phyloP scores from a whole-genome alignment of 2,329 filamentous ascomycete species.

The Xylaria sp. region DNA sequence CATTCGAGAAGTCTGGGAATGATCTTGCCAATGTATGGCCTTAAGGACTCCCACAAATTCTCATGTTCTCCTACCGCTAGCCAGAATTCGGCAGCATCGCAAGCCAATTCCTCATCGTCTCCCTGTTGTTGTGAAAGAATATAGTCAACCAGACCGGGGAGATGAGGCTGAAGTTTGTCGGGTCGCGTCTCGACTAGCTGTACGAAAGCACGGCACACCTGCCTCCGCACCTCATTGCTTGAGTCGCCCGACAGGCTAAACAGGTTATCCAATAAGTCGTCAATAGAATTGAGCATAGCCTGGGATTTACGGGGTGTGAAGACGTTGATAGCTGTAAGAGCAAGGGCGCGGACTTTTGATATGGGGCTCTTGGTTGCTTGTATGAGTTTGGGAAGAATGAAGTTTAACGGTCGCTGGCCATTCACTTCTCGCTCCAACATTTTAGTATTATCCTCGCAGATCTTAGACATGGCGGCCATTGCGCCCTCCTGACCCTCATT shows the following conservation, averaged over 20 bases:
- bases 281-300: conserved; percentile 81
- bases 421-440: conserved; percentile 87
- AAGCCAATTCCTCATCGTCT: conserved; percentile 87
- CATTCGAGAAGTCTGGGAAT: conserved; percentile 90
- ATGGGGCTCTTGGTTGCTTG: conserved; percentile 82
- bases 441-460: conserved; percentile 95
- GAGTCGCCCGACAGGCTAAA: conserved; percentile 83
- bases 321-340: conserved; percentile 87
- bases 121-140: conserved; percentile 89
- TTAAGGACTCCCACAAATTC: conserved; percentile 78
- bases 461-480: conserved; percentile 91
- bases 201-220: conserved; percentile 93
- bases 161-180: conserved; percentile 89
- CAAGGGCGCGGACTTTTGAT: conserved; percentile 80
- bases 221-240: conserved; percentile 84
- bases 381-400: conserved; percentile 90
- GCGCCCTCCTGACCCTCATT: conserved; percentile 86
- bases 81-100: conserved; percentile 98
- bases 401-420: conserved; percentile 85
- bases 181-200: conserved; percentile 90
- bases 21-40: conserved; percentile 82
- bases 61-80: conserved; percentile 90
- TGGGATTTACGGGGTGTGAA: conserved; percentile 88
- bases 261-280: conserved; percentile 82
- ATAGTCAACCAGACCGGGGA: conserved; percentile 89